phyloP scores from a whole-genome alignment of 106 monocot genomes.

The Dioscorea zingiberensis region DNA sequence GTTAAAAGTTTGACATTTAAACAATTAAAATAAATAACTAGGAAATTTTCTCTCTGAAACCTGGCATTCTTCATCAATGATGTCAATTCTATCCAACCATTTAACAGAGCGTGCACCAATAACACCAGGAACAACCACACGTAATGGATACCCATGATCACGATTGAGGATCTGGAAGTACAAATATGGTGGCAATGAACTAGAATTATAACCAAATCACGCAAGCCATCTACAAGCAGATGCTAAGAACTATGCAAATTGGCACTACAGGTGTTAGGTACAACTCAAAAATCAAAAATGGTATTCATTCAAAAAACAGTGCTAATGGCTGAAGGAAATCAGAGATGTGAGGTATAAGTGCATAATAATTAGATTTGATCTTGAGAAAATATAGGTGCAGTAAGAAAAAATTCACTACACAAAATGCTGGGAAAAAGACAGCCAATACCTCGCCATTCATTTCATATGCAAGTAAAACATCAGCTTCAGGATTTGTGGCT shows the following conservation, averaged over 20 bases:
- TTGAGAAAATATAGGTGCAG: neutral
- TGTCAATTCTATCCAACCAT: slow-evolving; percentile 81
- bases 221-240: too few species aligned
- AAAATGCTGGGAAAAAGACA: neutral
- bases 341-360: neutral
- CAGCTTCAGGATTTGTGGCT: slow-evolving; percentile 83
- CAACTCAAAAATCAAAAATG: too few species aligned
- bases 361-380: too few species aligned
- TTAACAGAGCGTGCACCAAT: slow-evolving; percentile 98
- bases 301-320: too few species aligned
- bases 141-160: slow-evolving; percentile 93
- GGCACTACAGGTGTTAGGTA: too few species aligned
- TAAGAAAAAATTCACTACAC: neutral
- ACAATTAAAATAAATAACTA: neutral
- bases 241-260: too few species aligned
- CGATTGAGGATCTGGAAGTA: slow-evolving; percentile 62
- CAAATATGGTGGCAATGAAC: neutral
- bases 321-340: neutral
- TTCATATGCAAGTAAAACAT: slow-evolving; percentile 98
- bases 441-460: slow-evolving; percentile 89
- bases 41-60: slow-evolving; percentile 17
- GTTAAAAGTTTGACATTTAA: neutral
- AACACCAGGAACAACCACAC: slow-evolving; percentile 83
- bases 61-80: slow-evolving; percentile 85
- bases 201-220: too few species aligned